A percentile compares a stretch with the other conserved stretches of the same genome.
Conservation (phyloP, 2,329 filamentous ascomycete genomes). For the Cytospora paraplurivora region DNA sequence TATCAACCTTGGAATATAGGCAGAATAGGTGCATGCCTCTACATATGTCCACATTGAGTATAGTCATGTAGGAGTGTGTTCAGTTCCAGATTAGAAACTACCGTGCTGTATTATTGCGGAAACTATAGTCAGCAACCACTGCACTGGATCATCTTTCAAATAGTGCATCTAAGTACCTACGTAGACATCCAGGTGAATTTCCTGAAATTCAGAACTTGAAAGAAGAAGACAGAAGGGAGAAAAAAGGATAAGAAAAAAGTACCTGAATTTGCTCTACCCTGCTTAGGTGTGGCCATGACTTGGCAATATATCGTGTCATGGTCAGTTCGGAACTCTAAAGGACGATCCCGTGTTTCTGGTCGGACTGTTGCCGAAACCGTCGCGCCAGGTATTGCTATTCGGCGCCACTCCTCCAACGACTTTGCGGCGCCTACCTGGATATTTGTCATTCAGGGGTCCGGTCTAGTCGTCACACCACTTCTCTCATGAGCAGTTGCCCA, state of each 20-base stretch:
- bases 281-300: neutral
- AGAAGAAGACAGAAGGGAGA: neutral
- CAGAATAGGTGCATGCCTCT: neutral
- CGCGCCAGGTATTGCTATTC: constrained; percentile 9
- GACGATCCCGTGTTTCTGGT: neutral
- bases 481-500: constrained; percentile 19
- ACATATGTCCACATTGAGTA: too few relatives aligned
- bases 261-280: neutral
- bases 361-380: constrained; percentile 15
- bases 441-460: neutral
- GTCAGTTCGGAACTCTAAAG: neutral
- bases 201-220: neutral
- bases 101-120: too few relatives aligned
- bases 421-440: neutral
- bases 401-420: constrained; percentile 8
- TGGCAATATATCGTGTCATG: neutral
- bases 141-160: too few relatives aligned
- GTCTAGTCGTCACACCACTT: constrained; percentile 22
- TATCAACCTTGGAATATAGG: neutral
- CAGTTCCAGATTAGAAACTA: too few relatives aligned
- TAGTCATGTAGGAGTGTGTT: too few relatives aligned
- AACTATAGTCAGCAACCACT: too few relatives aligned
- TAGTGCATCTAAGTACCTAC: too few relatives aligned
- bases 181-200: neutral
- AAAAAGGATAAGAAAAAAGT: too few relatives aligned